Conservation (phyloP, 495 filamentous ascomycete genomes). For the Delitschia confertaspora region DNA sequence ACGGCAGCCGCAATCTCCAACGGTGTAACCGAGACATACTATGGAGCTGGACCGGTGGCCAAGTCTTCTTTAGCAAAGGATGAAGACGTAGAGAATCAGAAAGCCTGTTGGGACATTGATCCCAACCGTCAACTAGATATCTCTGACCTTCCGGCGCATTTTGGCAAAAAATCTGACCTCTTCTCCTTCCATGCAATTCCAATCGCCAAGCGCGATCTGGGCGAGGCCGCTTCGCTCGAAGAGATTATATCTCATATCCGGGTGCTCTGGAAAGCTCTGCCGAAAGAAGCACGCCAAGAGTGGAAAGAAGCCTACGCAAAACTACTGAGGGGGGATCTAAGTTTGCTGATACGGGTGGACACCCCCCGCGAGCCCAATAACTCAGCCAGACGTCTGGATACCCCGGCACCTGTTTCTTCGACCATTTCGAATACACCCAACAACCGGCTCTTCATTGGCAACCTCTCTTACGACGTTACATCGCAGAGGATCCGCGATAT, state of each 20-base stretch:
- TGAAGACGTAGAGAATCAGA: no score
- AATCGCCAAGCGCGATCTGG: slow-evolving; percentile 3
- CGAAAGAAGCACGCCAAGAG: neutral
- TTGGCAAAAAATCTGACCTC: slow-evolving; percentile 4
- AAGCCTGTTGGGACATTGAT: slow-evolving; percentile 13
- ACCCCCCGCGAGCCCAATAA: neutral
- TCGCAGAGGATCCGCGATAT: no score
- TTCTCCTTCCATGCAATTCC: slow-evolving; percentile 15
- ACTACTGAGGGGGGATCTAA: slow-evolving; percentile 4
- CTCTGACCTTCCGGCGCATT: neutral
- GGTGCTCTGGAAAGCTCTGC: neutral
- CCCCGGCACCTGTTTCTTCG: neutral
- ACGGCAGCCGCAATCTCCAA: no score
- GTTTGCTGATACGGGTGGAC: slow-evolving; percentile 4
- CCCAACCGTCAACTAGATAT: no score
- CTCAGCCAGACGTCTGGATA: neutral
- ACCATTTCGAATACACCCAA: neutral
- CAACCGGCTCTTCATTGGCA: no score
- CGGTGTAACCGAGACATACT: neutral
- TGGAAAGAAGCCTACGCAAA: slow-evolving; percentile 7
- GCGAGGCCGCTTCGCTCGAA: neutral
- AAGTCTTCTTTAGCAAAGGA: no score
- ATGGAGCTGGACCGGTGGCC: neutral
- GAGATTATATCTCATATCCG: slow-evolving; percentile 3
- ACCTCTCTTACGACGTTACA: no score